Conservation (phyloP, 805 yeast genomes). For the Wickerhamomyces mucosus region DNA sequence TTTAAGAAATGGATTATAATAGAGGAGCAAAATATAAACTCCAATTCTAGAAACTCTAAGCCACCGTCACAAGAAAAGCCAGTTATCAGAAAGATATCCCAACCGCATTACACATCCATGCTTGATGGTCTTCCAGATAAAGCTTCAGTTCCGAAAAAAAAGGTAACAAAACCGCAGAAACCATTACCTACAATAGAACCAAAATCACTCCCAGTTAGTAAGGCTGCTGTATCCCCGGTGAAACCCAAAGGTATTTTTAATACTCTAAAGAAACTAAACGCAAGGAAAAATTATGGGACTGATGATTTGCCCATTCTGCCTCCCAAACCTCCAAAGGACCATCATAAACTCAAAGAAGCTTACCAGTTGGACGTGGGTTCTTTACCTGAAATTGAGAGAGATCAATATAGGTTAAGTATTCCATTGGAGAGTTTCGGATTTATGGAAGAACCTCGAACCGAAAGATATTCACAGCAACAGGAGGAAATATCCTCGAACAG, state of each 20-base stretch:
- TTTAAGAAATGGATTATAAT: slow-evolving; percentile 72
- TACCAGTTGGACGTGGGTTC: slow-evolving; percentile 13
- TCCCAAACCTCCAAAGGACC: too few species aligned
- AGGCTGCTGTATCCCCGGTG: too few species aligned
- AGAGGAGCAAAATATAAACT: slow-evolving; percentile 48
- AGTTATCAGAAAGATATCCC: slow-evolving; percentile 10
- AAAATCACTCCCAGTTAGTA: slow-evolving; percentile 3
- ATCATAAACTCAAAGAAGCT: too few species aligned
- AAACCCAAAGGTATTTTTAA: too few species aligned
- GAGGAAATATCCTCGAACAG: too few species aligned
- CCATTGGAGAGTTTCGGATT: slow-evolving; percentile 18
- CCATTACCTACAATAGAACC: slow-evolving; percentile 4
- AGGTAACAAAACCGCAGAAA: slow-evolving; percentile 4
- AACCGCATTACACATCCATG: slow-evolving; percentile 16
- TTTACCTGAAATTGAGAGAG: slow-evolving; percentile 17
- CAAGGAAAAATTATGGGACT: too few species aligned
- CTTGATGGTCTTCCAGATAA: slow-evolving; percentile 13
- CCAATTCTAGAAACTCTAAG: slow-evolving; percentile 13
- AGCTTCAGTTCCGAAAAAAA: background rate
- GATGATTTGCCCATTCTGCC: too few species aligned
- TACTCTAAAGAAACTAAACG: too few species aligned
- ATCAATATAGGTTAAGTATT: slow-evolving; percentile 18
- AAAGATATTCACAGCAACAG: slow-evolving; percentile 1
- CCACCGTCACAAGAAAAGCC: slow-evolving; percentile 15
- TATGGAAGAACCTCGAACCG: slow-evolving; percentile 2